Evolutionary conservation across 148 eudicot genomes (phyloP), one percentile per base, ranked within the genome.

Genomic region (Rhododendron griersonianum): DNA sequence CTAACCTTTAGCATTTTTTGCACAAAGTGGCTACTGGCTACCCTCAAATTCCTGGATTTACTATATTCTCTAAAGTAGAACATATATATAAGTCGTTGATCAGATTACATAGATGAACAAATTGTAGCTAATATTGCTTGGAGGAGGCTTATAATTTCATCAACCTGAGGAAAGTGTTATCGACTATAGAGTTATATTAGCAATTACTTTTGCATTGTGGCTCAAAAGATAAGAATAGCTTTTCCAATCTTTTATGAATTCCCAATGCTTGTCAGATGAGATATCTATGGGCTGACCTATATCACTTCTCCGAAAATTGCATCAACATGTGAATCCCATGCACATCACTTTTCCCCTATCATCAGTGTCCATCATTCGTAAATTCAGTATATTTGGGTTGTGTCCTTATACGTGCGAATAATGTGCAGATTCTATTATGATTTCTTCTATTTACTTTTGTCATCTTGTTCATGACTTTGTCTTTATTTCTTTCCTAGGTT

Each of bases 401-500:
- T 30, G 25, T 53, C 13, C 44, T 30, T 79, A 1, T 7, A 7
- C 3, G 16, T 47, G 37, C 8, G 30, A 48, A 82, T 61, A 39
- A 55, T 59, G 61, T 76, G 39, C 55, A 23, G 3, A 48, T 50
- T 35, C 59, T 45, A 69, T 73, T 13, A 23, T 67, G 63, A 33
- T 59, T 71, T 39, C 79, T 55, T 3, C 53, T 28, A 47, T 44
- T 19, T 33, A 9, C 23, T 30, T n/a, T 78, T 23, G 77, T 77
- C 82, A 50, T 69, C 6, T 30, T 80, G 69, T 45, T 84, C 50
- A 78, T 19, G n/a, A 19, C 53, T 86, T 16, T 67, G 57, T 47
- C 57, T 87, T 86, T 85, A 11, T 41, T 77, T 86, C 88, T 86
- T 89, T 33, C 85, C 63, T 87, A 96, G 99, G 99, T 96, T 86